phyloP scores from a whole-genome alignment of 2,329 filamentous ascomycete species.

The Scytalidium lignicola region DNA sequence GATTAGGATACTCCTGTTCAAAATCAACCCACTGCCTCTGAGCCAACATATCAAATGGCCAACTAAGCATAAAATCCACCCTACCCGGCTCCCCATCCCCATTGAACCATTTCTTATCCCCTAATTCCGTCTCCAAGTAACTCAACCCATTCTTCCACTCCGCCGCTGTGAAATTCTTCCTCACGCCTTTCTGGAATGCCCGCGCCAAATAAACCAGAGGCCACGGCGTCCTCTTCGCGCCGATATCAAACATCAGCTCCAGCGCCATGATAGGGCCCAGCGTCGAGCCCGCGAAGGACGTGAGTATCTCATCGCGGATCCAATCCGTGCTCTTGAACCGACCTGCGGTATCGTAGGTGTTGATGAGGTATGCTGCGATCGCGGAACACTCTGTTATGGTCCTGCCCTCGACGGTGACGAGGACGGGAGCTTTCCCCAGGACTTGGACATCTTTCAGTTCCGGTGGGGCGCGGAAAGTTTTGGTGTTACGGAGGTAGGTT shows the following conservation, averaged over 20 bases:
- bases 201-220: slow-evolving; percentile 17
- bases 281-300: slow-evolving; percentile 22
- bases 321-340: slow-evolving; percentile 23
- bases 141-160: slow-evolving; percentile 19
- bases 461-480: slow-evolving; percentile 61
- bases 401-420: slow-evolving; percentile 36
- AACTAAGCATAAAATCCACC: slow-evolving; percentile 30
- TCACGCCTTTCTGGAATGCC: slow-evolving; percentile 10
- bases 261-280: slow-evolving; percentile 18
- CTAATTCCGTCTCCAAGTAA: slow-evolving; percentile 20
- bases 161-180: slow-evolving; percentile 11
- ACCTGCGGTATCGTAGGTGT: slow-evolving; percentile 24
- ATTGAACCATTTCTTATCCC: slow-evolving; percentile 24
- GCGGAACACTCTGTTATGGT: slow-evolving; percentile 26
- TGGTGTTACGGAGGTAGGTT: slow-evolving; percentile 58
- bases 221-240: slow-evolving; percentile 18
- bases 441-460: slow-evolving; percentile 69
- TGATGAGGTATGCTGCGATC: slow-evolving; percentile 27
- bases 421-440: slow-evolving; percentile 76
- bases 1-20: slow-evolving; percentile 25
- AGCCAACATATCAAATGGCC: slow-evolving; percentile 27
- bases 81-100: slow-evolving; percentile 27
- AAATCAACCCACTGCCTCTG: slow-evolving; percentile 26
- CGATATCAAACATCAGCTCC: slow-evolving; percentile 22
- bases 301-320: slow-evolving; percentile 25